phyloP scores from a whole-genome alignment of 371 early-diverging fungal species.

The Racocetra persica region DNA sequence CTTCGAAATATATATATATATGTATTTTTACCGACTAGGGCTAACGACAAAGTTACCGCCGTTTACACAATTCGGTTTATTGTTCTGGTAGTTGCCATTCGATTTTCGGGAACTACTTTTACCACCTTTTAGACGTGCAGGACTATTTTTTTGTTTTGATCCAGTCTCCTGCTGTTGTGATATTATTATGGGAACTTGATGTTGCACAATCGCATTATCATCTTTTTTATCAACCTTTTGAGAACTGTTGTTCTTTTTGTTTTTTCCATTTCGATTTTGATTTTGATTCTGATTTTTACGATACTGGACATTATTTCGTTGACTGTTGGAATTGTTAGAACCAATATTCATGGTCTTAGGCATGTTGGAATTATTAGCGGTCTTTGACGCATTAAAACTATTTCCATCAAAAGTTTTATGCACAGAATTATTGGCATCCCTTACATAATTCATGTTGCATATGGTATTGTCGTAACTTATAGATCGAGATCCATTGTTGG shows the following conservation, averaged over 20 bases:
- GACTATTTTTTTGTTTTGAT: not conserved
- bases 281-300: not conserved
- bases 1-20: not conserved
- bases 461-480: too few species aligned
- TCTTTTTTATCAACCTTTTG: not conserved
- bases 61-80: not conserved
- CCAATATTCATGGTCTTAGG: not conserved
- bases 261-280: not conserved
- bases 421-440: not conserved
- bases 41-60: not conserved
- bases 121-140: not conserved
- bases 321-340: not conserved
- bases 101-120: not conserved
- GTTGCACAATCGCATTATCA: not conserved
- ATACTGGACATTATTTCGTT: not conserved
- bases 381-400: not conserved
- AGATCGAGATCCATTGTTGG: too few species aligned
- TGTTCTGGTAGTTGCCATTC: not conserved
- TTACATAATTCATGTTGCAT: too few species aligned
- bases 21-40: not conserved
- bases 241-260: not conserved
- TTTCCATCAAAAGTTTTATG: not conserved
- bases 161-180: not conserved
- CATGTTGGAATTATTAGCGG: not conserved
- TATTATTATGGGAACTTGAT: not conserved